Evolutionary conservation across 805 yeast species (phyloP).

Genomic region (Candida ortonii): DNA sequence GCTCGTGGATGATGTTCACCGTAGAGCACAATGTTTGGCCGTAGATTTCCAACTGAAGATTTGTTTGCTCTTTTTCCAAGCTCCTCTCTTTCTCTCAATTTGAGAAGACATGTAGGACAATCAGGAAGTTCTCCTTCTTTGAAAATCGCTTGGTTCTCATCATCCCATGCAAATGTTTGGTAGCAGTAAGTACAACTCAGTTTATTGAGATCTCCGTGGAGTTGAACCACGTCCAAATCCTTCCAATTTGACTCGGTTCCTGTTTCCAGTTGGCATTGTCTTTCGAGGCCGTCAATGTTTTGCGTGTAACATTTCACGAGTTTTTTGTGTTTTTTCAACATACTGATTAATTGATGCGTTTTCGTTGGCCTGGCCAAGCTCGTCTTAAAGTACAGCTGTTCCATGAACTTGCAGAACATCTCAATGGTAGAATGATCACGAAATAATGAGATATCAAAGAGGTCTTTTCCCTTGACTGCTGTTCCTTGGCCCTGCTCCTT

Average conservation of each 20-base stretch:
- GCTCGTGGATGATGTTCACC: slow-evolving; percentile 93
- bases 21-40: slow-evolving; percentile 89
- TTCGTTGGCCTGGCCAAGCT: slow-evolving; percentile 72
- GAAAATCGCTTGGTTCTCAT: slow-evolving; percentile 44
- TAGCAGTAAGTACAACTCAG: slow-evolving; percentile 76
- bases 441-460: slow-evolving; percentile 84
- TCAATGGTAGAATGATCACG: slow-evolving; percentile 61
- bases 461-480: slow-evolving; percentile 75
- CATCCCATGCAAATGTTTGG: slow-evolving; percentile 58
- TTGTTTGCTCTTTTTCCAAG: slow-evolving; percentile 76
- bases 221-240: slow-evolving; percentile 72
- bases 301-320: slow-evolving; percentile 89
- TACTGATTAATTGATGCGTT: slow-evolving; percentile 73
- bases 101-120: slow-evolving; percentile 65
- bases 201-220: slow-evolving; percentile 84
- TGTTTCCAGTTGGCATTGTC: slow-evolving; percentile 56
- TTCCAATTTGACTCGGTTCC: slow-evolving; percentile 69
- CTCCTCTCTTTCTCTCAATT: slow-evolving; percentile 52
- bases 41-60: slow-evolving; percentile 66
- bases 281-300: slow-evolving; percentile 87
- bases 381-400: slow-evolving; percentile 64
- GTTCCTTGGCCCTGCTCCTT: slow-evolving; percentile 53
- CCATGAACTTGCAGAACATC: slow-evolving; percentile 89
- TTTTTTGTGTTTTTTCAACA: slow-evolving; percentile 58
- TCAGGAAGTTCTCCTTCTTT: slow-evolving; percentile 69